These are phyloP conservation scores for Phytophthora pini DNA, from an alignment of 352 stramenopile species.

Conservation along the genomic window DNA sequence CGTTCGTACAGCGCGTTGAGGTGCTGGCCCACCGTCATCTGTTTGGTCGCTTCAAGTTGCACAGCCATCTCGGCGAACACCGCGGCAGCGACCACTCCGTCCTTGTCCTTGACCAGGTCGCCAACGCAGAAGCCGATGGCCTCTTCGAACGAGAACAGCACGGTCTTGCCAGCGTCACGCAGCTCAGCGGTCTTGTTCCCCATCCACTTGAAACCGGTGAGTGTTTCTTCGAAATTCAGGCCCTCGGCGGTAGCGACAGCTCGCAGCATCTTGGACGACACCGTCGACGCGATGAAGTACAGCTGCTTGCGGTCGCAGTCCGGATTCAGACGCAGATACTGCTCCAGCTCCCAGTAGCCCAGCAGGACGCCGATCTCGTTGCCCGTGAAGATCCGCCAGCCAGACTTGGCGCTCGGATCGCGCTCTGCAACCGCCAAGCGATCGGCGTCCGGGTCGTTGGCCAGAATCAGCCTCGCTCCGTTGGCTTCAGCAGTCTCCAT, in stretches of 20 bases:
- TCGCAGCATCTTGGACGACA: slow-evolving; percentile 97
- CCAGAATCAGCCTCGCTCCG: slow-evolving; percentile 91
- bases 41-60: slow-evolving; percentile 55
- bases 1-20: slow-evolving; percentile 91
- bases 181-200: slow-evolving; percentile 90
- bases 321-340: slow-evolving; percentile 66
- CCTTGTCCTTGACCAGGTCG: slow-evolving; percentile 98
- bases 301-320: slow-evolving; percentile 65
- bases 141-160: slow-evolving; percentile 98
- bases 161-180: slow-evolving; percentile 86
- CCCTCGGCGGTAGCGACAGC: slow-evolving; percentile 93
- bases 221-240: slow-evolving; percentile 96
- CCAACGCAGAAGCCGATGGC: slow-evolving; percentile 98
- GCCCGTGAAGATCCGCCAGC: slow-evolving; percentile 97
- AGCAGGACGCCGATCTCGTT: slow-evolving; percentile 98
- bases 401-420: slow-evolving; percentile 55
- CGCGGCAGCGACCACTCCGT: slow-evolving; percentile 94
- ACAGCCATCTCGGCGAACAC: slow-evolving; percentile 93
- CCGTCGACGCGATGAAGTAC: slow-evolving; percentile 95
- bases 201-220: slow-evolving; percentile 99
- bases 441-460: slow-evolving; percentile 99
- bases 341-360: slow-evolving; percentile 91
- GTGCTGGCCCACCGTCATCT: slow-evolving; percentile 72
- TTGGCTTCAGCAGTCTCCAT: slow-evolving; percentile 88
- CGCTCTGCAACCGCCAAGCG: slow-evolving; percentile 96